Evolutionary conservation across 2,329 filamentous ascomycete species (phyloP).

Genomic region (Cordyceps militaris): DNA sequence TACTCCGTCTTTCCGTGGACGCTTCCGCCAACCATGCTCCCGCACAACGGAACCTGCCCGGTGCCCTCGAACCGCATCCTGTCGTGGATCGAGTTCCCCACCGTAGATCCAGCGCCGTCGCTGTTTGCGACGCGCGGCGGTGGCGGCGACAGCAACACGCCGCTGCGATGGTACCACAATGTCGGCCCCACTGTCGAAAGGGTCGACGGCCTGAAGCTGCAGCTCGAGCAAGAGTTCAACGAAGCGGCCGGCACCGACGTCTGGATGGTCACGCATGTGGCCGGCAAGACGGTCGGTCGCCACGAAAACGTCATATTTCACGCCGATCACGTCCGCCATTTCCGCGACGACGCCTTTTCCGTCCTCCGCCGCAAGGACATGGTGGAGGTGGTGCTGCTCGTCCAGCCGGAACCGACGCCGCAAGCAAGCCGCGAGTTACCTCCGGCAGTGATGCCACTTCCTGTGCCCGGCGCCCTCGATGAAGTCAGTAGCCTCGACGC

Average conservation of each 20-base stretch:
- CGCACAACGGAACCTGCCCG: constrained; percentile 68
- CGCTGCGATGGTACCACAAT: constrained; percentile 24
- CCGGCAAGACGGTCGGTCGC: constrained; percentile 71
- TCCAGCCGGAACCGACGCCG: constrained; percentile 16
- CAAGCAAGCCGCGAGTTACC: constrained; percentile 8
- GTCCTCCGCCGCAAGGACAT: constrained; percentile 65
- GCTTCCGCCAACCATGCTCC: constrained; percentile 67
- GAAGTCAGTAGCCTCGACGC: constrained; percentile 3
- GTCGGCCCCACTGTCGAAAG: constrained; percentile 40
- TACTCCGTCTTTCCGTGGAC: constrained; percentile 93
- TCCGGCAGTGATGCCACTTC: background rate
- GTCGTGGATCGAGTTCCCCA: constrained; percentile 58
- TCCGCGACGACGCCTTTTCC: constrained; percentile 78
- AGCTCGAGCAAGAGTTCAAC: constrained; percentile 58
- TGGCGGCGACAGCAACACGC: no score
- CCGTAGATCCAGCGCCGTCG: constrained; percentile 31
- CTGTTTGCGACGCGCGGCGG: constrained; percentile 21
- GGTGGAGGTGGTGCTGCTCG: constrained; percentile 63
- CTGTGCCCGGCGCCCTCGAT: background rate
- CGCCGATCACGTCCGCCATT: constrained; percentile 65
- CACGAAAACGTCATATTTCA: constrained; percentile 82
- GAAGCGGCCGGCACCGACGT: constrained; percentile 32
- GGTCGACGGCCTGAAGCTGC: constrained; percentile 53
- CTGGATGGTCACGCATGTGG: constrained; percentile 74
- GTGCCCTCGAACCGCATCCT: constrained; percentile 64